A percentile compares a stretch with the other conserved stretches of the same genome.
These are phyloP conservation scores for Alnus glutinosa DNA, from an alignment of 306 rosid species.

Conservation along the genomic window DNA sequence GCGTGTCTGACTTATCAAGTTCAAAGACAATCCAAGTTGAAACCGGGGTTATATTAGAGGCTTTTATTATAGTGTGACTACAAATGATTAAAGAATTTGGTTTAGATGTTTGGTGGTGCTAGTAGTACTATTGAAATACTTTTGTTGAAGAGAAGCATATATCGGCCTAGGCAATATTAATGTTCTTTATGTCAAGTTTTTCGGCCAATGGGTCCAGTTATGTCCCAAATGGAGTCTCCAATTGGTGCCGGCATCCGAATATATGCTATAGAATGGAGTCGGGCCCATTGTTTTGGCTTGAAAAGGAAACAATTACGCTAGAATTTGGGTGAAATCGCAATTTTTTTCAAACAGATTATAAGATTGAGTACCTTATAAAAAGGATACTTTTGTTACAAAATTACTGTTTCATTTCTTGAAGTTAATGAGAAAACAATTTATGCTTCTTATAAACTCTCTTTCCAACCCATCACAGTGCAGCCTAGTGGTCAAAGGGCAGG, in stretches of 20 bases:
- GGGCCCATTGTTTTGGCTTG: background rate
- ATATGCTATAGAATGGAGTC: background rate
- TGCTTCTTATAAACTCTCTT: no score
- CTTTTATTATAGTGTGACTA: background rate
- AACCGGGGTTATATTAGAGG: background rate
- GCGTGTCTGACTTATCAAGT: background rate
- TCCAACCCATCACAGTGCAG: no score
- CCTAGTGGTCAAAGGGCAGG: no score
- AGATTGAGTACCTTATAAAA: no score
- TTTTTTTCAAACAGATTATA: no score
- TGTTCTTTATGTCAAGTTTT: background rate
- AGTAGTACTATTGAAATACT: background rate
- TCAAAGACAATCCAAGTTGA: background rate
- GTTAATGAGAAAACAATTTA: no score
- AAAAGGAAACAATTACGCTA: no score
- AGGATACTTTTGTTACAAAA: no score
- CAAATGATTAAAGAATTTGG: background rate
- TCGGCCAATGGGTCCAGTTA: background rate
- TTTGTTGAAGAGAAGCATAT: constrained; percentile 1
- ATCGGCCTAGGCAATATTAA: background rate
- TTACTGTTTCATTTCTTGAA: no score
- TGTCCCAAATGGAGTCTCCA: background rate
- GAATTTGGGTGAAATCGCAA: no score
- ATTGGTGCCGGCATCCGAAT: background rate
- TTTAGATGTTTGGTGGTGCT: background rate